phyloP scores from a whole-genome alignment of 805 yeast genomes.

The Starmera dryadoides region DNA sequence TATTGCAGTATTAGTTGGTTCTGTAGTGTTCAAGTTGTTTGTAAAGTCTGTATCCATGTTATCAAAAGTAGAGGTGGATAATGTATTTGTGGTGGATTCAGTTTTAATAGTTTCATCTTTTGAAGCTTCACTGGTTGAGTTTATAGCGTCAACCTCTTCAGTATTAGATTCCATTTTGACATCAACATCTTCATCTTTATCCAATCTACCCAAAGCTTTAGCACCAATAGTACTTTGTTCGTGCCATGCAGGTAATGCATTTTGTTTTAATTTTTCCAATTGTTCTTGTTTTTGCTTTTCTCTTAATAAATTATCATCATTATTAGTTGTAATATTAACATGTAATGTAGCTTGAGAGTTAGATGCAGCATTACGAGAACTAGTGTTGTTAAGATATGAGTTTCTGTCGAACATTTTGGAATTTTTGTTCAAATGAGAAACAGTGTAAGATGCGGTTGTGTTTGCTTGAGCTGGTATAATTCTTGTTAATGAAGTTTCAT shows the following conservation, averaged over 20 bases:
- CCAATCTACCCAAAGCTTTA: slow-evolving; percentile 46
- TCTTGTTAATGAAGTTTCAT: slow-evolving; percentile 74
- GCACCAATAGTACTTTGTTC: slow-evolving; percentile 84
- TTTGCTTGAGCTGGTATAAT: slow-evolving; percentile 80
- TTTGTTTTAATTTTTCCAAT: slow-evolving; percentile 74
- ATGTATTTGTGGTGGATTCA: slow-evolving; percentile 1
- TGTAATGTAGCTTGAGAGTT: slow-evolving; percentile 80
- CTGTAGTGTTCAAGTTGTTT: slow-evolving; percentile 4
- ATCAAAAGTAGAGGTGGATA: too few species aligned
- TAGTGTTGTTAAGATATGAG: slow-evolving; percentile 29
- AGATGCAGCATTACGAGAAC: slow-evolving; percentile 45
- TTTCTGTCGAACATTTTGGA: slow-evolving; percentile 34
- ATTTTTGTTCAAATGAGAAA: slow-evolving; percentile 38
- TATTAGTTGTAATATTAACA: slow-evolving; percentile 80
- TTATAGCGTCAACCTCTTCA: background rate
- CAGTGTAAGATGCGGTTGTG: slow-evolving; percentile 62
- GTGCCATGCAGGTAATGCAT: slow-evolving; percentile 97
- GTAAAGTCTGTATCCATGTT: background rate
- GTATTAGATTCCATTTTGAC: slow-evolving; percentile 11
- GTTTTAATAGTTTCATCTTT: background rate
- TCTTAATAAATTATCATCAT: slow-evolving; percentile 67
- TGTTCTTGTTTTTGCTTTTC: slow-evolving; percentile 60
- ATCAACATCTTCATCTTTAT: slow-evolving; percentile 36
- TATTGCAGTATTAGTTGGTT: slow-evolving; percentile 17
- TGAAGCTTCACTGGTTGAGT: background rate